Conservation (phyloP, 2,329 filamentous ascomycete genomes). For the Elsinoe perseae region DNA sequence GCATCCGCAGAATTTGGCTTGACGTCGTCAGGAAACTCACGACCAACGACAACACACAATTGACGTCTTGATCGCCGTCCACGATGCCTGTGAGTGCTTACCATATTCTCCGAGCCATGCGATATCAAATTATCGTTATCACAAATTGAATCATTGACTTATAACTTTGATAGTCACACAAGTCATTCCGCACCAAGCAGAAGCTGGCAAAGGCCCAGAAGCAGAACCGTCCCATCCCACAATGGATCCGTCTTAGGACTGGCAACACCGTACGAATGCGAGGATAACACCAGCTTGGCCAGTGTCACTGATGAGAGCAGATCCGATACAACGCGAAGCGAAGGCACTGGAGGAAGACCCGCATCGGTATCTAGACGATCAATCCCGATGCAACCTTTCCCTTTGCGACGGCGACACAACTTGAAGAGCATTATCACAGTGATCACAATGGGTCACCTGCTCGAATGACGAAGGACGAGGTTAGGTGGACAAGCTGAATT, state of each 20-base stretch:
- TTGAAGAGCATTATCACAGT: neutral
- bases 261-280: constrained; percentile 76
- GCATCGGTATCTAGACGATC: constrained; percentile 88
- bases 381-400: constrained; percentile 25
- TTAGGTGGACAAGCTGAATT: neutral
- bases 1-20: constrained; percentile 13
- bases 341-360: constrained; percentile 99
- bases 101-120: neutral
- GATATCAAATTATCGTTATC: neutral
- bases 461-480: neutral
- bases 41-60: constrained; percentile 18
- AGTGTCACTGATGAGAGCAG: constrained; percentile 41
- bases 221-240: constrained; percentile 99
- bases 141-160: neutral
- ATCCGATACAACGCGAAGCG: constrained; percentile 94
- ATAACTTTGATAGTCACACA: constrained; percentile 68
- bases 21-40: neutral
- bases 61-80: constrained; percentile 14
- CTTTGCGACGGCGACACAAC: neutral
- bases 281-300: constrained; percentile 18
- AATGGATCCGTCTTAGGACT: constrained; percentile 98
- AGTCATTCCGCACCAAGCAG: constrained; percentile 99
- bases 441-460: neutral
- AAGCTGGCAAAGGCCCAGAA: constrained; percentile 99
- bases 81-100: constrained; percentile 20